Evolutionary conservation across 1,139 yeast species (phyloP).

Genomic region (Kluyveromyces sp.): DNA sequence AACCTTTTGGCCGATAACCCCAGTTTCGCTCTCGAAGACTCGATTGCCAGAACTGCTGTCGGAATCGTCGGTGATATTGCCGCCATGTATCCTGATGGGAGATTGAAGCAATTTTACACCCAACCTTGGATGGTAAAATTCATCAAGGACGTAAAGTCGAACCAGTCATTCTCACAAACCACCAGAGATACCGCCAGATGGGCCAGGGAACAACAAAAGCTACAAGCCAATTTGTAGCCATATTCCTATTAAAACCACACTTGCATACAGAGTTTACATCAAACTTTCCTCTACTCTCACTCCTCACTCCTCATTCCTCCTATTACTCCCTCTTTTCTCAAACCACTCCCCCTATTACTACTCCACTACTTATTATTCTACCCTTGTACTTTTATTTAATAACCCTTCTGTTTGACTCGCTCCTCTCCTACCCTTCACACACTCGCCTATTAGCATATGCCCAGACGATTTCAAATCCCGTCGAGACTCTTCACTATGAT

Average conservation of each 20-base stretch:
- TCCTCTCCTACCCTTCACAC: constrained; percentile 4
- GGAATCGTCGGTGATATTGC: constrained; percentile 92
- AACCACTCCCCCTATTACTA: constrained; percentile 11
- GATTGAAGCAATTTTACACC: constrained; percentile 55
- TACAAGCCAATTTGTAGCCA: constrained; percentile 28
- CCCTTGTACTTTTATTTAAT: constrained; percentile 10
- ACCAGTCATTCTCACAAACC: constrained; percentile 50
- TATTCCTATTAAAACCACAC: constrained; percentile 2
- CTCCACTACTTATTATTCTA: constrained; percentile 10
- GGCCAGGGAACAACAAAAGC: constrained; percentile 72
- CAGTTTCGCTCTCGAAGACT: constrained; percentile 52
- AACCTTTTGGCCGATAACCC: constrained; percentile 53
- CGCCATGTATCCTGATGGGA: constrained; percentile 72
- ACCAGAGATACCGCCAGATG: constrained; percentile 90
- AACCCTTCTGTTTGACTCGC: constrained; percentile 1
- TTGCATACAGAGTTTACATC: constrained; percentile 2
- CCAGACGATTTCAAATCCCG: too few species aligned
- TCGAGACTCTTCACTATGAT: too few species aligned
- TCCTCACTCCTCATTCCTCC: constrained; percentile 12
- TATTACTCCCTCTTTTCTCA: constrained; percentile 14
- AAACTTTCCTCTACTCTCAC: neutral
- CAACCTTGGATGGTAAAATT: constrained; percentile 76
- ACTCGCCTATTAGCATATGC: too few species aligned
- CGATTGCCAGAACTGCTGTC: constrained; percentile 68
- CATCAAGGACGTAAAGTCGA: constrained; percentile 66